A percentile compares a stretch with the other conserved stretches of the same genome.
Conservation (phyloP, 2,329 filamentous ascomycete species). For the Aspergillus nomiae region DNA sequence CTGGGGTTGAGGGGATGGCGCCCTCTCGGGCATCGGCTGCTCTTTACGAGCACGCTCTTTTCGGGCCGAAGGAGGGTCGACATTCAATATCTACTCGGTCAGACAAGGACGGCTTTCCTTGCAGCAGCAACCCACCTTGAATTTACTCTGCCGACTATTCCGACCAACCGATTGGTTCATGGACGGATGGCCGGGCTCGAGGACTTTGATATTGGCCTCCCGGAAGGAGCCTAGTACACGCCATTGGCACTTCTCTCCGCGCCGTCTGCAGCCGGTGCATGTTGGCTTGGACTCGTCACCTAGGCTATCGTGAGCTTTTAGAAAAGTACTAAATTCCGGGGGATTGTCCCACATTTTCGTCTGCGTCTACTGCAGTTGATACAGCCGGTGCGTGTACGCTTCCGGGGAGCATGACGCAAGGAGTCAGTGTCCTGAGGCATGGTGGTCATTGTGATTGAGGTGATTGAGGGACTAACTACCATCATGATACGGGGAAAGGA, state of each 20-base stretch:
- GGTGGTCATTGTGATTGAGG: constrained; percentile 1
- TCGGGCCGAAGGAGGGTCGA: constrained; percentile 17
- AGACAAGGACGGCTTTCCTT: background rate
- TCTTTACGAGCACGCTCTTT: constrained; percentile 1
- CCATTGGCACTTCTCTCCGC: constrained; percentile 35
- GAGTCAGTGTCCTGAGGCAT: constrained; percentile 6
- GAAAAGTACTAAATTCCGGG: background rate
- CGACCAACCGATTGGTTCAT: constrained; percentile 28
- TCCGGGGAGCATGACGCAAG: constrained; percentile 15
- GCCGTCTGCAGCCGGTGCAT: constrained; percentile 33
- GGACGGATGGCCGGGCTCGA: constrained; percentile 32
- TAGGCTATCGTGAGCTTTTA: constrained; percentile 9
- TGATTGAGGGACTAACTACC: background rate
- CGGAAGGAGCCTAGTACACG: constrained; percentile 33
- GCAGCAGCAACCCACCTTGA: constrained; percentile 18
- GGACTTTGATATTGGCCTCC: constrained; percentile 32
- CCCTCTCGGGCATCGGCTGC: background rate
- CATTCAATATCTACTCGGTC: constrained; percentile 24
- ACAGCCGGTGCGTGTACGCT: constrained; percentile 35
- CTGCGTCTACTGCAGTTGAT: constrained; percentile 35
- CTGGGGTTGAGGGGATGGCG: background rate
- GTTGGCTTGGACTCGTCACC: constrained; percentile 34
- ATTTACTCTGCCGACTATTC: constrained; percentile 25
- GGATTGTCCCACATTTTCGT: constrained; percentile 30
- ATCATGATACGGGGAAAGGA: background rate